Evolutionary conservation across 192 early-diverging fungal genomes (phyloP), one percentile per base, ranked within the genome.

Genomic region (Phlyctochytrium planicorne): DNA sequence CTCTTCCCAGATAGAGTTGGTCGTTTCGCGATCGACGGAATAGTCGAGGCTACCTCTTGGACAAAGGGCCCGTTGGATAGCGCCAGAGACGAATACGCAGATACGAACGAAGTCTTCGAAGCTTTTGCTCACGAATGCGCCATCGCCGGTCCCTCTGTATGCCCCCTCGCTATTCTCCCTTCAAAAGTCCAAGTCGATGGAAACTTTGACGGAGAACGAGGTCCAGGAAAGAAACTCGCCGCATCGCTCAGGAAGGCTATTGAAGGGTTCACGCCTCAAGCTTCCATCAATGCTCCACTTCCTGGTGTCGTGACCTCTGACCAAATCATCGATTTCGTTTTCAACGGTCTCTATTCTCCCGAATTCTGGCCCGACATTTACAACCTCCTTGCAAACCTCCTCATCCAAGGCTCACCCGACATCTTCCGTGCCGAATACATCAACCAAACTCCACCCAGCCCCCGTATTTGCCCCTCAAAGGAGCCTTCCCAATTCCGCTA

Each of bases 1-100:
- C 79, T 82, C 78, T 82, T 79, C 56, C 80, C 80, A 25, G 67
- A 82, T 14, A 53, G 52, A 35, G 75, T 77, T 17, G 80, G 78
- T 12, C 68, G 71, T 31, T 53, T 80, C 17, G 60, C 80, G 23
- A 64, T 82, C 31, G 80, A 82, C 52, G 80, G 80, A 34, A 73
- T 82, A 0, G 71, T 66, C 0, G 67, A 76, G 52, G 72, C 80
- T 17, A 40, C 16, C 30, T 23, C 12, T 20, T 30, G 52, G 33
- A 20, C 40, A 6, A 50, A 35, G 30, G 14, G 6, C 30, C 63
- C 24, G 40, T 31, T 47, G 24, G 47, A 17, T 24, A 25, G 65
- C 4, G 31, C 20, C 30, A 61, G 60, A 30, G 68, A 67, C 60
- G 31, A 47, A n/a, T 31, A 59, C 14, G 53, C 34, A 3, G 25